These are phyloP conservation scores for Lipomyces mesembrius DNA, from an alignment of 805 yeast genomes.

Conservation along the genomic window DNA sequence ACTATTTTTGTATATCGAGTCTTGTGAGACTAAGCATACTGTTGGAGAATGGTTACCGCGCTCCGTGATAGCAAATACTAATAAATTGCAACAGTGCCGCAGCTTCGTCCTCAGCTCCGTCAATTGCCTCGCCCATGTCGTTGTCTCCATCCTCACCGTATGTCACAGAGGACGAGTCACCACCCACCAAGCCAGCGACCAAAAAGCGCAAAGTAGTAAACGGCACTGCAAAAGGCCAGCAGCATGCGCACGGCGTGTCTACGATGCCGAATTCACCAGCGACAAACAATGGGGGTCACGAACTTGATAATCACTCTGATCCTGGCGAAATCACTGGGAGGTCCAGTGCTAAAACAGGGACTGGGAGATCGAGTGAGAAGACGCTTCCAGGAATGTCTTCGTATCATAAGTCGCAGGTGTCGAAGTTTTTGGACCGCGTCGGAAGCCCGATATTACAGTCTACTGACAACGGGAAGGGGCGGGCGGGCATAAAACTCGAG, in stretches of 20 bases:
- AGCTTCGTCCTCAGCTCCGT: constrained; percentile 15
- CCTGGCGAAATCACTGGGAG: constrained; percentile 9
- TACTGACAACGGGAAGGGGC: not conserved
- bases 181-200: constrained; percentile 18
- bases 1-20: not conserved
- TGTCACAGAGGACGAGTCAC: constrained; percentile 34
- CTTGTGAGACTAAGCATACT: constrained; percentile 1
- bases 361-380: constrained; percentile 21
- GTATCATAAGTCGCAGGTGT: constrained; percentile 25
- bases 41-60: not conserved
- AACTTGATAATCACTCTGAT: constrained; percentile 16
- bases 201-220: constrained; percentile 25
- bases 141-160: constrained; percentile 37
- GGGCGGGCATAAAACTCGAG: not conserved
- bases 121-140: constrained; percentile 32
- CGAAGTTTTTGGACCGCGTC: constrained; percentile 28
- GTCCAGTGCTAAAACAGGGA: not conserved
- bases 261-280: constrained; percentile 16
- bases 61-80: not conserved
- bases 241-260: constrained; percentile 11
- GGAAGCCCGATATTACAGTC: constrained; percentile 24
- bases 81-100: constrained; percentile 19
- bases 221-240: constrained; percentile 12
- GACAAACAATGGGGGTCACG: not conserved
- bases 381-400: constrained; percentile 24